Evolutionary conservation across 192 early-diverging fungal genomes (phyloP), one percentile per base, ranked within the genome.

Genomic region (Obelidium mucronatum): DNA sequence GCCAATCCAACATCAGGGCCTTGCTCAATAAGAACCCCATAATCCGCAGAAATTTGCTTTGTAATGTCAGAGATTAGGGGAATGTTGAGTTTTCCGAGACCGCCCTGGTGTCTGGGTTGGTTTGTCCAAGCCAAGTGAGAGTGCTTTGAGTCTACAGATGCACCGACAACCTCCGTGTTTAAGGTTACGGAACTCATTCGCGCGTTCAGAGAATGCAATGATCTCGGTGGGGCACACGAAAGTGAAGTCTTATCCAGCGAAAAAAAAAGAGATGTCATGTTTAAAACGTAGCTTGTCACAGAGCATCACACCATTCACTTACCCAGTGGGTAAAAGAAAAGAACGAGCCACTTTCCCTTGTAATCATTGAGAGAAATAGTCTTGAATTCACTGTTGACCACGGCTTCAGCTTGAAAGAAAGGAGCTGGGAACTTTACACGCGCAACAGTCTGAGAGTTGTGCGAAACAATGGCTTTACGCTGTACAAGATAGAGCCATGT

Each of bases 171-270:
- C 74, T 91, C 92, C 74, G 90, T 88, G 83, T 91, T 90, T 31
- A 94, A 79, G n/a, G 67, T 85, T 89, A 73, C 90, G 83, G 86
- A 98, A 98, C 80, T 95, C 91, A 17, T 88, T 88, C 72, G 88
- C 87, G 76, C 90, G 89, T 82, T 98, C 95, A 74, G 88, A 90
- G 89, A 95, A 95, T 33, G 92, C 92, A 67, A 94, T 90, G 85
- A 97, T 94, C 83, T 97, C 95, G 73, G 96, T 96, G 36, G 96
- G 96, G 87, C 96, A 97, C 60, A 93, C 92, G 68, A 93, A 93
- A 69, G 92, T 95, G 82, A 93, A 74, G 56, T 80, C 68, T 31
- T 74, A 26, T 48, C 19, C n/a, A n/a, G n/a, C n/a, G n/a, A n/a
- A n/a, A n/a, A n/a, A n/a, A n/a, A n/a, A n/a, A n/a, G n/a, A n/a